Percentiles rank a stretch among this genome's conserved stretches.
phyloP scores from a whole-genome alignment of 139 green algal species.

The Gonium pectorale region DNA sequence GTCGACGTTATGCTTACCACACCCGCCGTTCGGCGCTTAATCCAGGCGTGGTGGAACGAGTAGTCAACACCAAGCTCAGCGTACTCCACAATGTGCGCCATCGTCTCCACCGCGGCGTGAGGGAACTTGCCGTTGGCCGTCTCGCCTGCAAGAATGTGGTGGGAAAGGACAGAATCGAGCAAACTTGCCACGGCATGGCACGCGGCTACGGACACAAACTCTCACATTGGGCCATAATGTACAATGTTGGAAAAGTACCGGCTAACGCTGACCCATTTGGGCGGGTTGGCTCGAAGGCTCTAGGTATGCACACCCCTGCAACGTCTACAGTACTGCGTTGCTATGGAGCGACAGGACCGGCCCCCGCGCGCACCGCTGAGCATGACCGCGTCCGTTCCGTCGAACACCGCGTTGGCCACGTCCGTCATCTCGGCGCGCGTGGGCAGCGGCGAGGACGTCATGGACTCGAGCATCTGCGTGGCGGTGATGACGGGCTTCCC shows the following conservation, averaged over 20 bases:
- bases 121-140: slow-evolving; percentile 82
- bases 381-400: slow-evolving; percentile 76
- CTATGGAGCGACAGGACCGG: no score
- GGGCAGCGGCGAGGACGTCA: slow-evolving; percentile 67
- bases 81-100: slow-evolving; percentile 75
- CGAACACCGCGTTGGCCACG: slow-evolving; percentile 75
- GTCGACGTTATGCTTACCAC: no score
- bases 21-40: slow-evolving; percentile 52
- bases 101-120: slow-evolving; percentile 66
- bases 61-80: slow-evolving; percentile 73
- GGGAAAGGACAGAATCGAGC: background rate
- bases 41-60: slow-evolving; percentile 61
- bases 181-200: no score
- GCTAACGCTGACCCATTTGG: no score
- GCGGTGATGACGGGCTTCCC: slow-evolving; percentile 69
- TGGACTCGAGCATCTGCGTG: slow-evolving; percentile 70
- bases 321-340: no score
- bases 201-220: no score
- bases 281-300: no score
- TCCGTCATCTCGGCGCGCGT: slow-evolving; percentile 77
- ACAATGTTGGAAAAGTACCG: no score
- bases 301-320: no score
- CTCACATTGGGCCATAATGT: no score
- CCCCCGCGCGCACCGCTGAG: slow-evolving; percentile 48
- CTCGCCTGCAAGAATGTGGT: slow-evolving; percentile 58